Base-by-base conservation (phyloP, 805 yeast species). In the Kodamaea nitidulidarum region DNA sequence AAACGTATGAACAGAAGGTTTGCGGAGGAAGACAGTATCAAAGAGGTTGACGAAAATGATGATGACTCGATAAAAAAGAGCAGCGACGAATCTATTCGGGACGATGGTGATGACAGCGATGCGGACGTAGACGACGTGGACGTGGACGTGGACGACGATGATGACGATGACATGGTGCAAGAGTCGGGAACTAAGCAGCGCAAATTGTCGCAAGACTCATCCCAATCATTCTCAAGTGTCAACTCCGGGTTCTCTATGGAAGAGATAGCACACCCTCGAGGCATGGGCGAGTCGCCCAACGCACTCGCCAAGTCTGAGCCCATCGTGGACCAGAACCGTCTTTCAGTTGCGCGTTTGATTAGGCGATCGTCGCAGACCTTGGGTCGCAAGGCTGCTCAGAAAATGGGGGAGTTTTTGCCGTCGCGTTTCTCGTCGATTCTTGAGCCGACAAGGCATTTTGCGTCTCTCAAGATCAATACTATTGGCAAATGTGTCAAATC, bases 381-480 rank as follows among this genome's bases (percentile, higher is more conserved):
- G 40, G 90, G 91, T 0, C 65, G 90, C 35, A 78, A 77, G 46
- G 93, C 93, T 1, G 96, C 95, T 0, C 95, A 83, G 51, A 83
- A 80, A 38, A 81, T 88, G 75, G 96, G 95, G 0, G 86, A 86
- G n/a, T 83, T 82, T 45, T 69, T 90, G 15, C 96, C 96, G 2
- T 70, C 80, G 9, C 78, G 84, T 39, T 80, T 90, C 28, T 78
- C 87, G 8, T 85, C 95, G 2, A 81, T 90, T 42, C 65, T 90
- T 50, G 96, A 90, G 54, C 95, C 96, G 10, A 78, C 85, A 15
- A 73, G 98, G 46, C 96, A 90, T 55, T 93, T 87, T 70, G 97
- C 98, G 0, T 85, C 80, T 38, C 70, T 91, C 48, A 88, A 86
- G 56, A 72, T 91, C 15, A 63, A 56, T 32, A 54, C 66, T n/a